Conservation (phyloP, 2,329 filamentous ascomycete species). For the Alternaria triticina region DNA sequence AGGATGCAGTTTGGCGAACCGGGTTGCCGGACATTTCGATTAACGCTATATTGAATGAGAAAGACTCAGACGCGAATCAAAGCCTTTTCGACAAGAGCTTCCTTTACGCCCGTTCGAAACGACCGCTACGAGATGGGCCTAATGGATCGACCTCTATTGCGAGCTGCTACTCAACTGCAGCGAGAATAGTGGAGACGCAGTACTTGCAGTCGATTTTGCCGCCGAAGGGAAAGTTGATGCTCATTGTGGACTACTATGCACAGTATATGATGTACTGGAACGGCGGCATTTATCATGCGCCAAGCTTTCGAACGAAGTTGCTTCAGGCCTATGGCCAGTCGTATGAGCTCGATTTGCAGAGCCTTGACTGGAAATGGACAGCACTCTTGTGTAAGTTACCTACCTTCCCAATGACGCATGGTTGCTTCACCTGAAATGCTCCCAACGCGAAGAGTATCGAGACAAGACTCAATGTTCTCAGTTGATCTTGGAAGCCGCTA, state of each 20-base stretch:
- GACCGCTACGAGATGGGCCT: slow-evolving; percentile 7
- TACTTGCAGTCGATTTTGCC: slow-evolving; percentile 50
- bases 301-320: slow-evolving; percentile 49
- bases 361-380: slow-evolving; percentile 48
- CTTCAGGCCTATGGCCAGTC: slow-evolving; percentile 47
- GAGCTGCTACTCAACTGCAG: slow-evolving; percentile 30
- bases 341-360: slow-evolving; percentile 47
- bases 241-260: slow-evolving; percentile 50
- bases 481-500: not conserved
- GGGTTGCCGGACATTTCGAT: slow-evolving; percentile 35
- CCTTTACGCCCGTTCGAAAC: slow-evolving; percentile 20
- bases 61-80: slow-evolving; percentile 23
- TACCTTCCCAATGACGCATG: not conserved
- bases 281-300: slow-evolving; percentile 48
- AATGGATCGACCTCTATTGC: not conserved
- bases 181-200: slow-evolving; percentile 31
- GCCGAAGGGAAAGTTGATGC: slow-evolving; percentile 24
- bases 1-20: slow-evolving; percentile 19
- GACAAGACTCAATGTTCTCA: not conserved
- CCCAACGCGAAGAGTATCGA: not conserved
- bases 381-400: slow-evolving; percentile 42
- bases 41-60: slow-evolving; percentile 28
- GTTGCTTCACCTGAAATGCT: not conserved
- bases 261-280: slow-evolving; percentile 49
- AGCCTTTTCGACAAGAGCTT: slow-evolving; percentile 22